These are phyloP conservation scores for Ophiosphaerella korrae DNA, from an alignment of 2,329 filamentous ascomycete genomes.

Conservation along the genomic window DNA sequence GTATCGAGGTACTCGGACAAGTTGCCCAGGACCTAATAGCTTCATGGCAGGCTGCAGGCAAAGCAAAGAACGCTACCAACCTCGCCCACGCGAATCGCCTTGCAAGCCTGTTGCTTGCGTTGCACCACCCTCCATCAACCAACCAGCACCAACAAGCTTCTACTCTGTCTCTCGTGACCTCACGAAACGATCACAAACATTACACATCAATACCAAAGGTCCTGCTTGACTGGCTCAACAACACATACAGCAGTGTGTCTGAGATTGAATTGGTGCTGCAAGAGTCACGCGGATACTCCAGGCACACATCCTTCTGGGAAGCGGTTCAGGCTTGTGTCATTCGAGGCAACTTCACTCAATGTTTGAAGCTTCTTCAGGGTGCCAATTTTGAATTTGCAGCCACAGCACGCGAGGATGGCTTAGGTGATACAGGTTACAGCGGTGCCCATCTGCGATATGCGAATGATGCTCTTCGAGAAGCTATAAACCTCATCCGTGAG, in stretches of 20 bases:
- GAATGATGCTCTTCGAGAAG: conserved; percentile 70
- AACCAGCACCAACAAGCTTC: conserved; percentile 27
- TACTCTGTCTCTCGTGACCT: conserved; percentile 31
- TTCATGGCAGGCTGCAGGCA: conserved; percentile 60
- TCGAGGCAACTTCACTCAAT: conserved; percentile 73
- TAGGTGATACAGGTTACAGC: conserved; percentile 70
- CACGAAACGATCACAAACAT: conserved; percentile 26
- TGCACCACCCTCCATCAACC: conserved; percentile 66
- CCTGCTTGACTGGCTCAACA: conserved; percentile 81
- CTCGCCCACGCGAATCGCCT: conserved; percentile 78
- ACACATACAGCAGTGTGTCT: conserved; percentile 71
- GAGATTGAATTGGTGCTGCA: conserved; percentile 69
- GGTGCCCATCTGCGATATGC: conserved; percentile 80
- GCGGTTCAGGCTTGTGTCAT: conserved; percentile 71
- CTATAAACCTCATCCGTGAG: conserved; percentile 70
- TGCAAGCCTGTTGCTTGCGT: conserved; percentile 75
- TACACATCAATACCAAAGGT: conserved; percentile 70
- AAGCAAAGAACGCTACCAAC: conserved; percentile 54
- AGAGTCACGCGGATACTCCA: conserved; percentile 73
- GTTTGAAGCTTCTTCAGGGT: conserved; percentile 69
- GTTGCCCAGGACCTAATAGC: conserved; percentile 36
- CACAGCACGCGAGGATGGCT: conserved; percentile 65
- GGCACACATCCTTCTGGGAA: conserved; percentile 83
- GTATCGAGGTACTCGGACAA: conserved; percentile 32
- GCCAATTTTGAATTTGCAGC: conserved; percentile 81